Conservation (phyloP, 2,329 filamentous ascomycete genomes). For the Penicillium occitanis region DNA sequence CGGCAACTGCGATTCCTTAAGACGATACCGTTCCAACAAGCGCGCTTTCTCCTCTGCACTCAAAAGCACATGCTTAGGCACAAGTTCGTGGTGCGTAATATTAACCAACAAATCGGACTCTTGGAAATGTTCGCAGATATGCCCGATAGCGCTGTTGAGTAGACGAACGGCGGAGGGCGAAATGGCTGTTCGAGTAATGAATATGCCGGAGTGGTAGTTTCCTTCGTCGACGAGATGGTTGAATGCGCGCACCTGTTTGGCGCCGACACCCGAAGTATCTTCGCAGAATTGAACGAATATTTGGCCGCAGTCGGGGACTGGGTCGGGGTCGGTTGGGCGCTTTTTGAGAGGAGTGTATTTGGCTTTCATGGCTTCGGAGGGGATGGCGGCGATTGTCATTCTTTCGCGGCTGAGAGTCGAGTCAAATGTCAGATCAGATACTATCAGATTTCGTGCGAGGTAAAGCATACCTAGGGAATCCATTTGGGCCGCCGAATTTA, state of each 20-base stretch:
- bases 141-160: constrained; percentile 72
- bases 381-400: constrained; percentile 85
- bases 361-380: constrained; percentile 77
- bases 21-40: constrained; percentile 80
- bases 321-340: constrained; percentile 65
- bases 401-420: constrained; percentile 64
- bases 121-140: constrained; percentile 89
- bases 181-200: constrained; percentile 79
- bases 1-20: constrained; percentile 97
- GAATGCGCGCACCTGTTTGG: constrained; percentile 89
- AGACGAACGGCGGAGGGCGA: constrained; percentile 86
- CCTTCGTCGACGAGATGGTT: constrained; percentile 76
- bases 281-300: constrained; percentile 92
- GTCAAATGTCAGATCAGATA: not conserved
- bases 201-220: constrained; percentile 85
- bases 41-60: constrained; percentile 86
- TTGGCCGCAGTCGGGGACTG: constrained; percentile 72
- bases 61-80: constrained; percentile 88
- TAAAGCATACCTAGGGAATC: constrained; percentile 68
- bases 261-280: constrained; percentile 72
- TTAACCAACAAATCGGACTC: constrained; percentile 96
- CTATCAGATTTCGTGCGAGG: not conserved
- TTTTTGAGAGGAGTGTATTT: constrained; percentile 75
- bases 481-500: constrained; percentile 70
- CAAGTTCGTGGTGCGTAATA: constrained; percentile 95